These are phyloP conservation scores for Sophora flavescens DNA, from an alignment of 306 rosid species.

Conservation along the genomic window DNA sequence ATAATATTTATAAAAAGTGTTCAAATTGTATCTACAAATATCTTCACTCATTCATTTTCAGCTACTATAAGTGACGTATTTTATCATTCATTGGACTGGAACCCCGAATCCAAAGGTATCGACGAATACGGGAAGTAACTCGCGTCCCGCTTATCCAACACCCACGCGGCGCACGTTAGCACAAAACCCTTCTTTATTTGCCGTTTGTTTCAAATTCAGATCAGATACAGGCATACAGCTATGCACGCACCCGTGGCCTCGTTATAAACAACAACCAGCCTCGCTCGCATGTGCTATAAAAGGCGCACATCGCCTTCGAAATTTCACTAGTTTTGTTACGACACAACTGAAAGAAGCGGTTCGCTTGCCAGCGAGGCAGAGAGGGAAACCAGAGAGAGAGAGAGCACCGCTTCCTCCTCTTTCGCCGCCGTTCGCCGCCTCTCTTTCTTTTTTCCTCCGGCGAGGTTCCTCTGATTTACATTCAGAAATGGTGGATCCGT, in stretches of 20 bases:
- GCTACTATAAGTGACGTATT: too few relatives aligned
- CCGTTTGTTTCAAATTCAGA: too few relatives aligned
- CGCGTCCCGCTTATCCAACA: too few relatives aligned
- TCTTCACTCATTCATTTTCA: too few relatives aligned
- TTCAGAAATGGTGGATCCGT: constrained; percentile 64
- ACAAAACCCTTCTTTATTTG: too few relatives aligned
- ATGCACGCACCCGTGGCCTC: not conserved
- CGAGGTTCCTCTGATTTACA: constrained; percentile 42
- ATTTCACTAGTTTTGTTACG: constrained; percentile 25
- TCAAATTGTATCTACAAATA: too few relatives aligned
- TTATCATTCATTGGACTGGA: too few relatives aligned
- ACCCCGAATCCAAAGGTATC: too few relatives aligned
- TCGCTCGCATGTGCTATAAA: constrained; percentile 42
- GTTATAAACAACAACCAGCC: not conserved
- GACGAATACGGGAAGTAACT: too few relatives aligned
- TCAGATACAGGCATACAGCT: too few relatives aligned
- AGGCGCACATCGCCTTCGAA: not conserved
- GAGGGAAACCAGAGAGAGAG: constrained; percentile 35
- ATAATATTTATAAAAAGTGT: too few relatives aligned
- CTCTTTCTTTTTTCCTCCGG: constrained; percentile 15
- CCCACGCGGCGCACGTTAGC: too few relatives aligned
- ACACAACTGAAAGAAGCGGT: not conserved
- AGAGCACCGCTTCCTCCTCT: not conserved
- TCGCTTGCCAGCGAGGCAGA: constrained; percentile 45
- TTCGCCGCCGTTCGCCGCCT: not conserved